phyloP scores from a whole-genome alignment of 2,329 filamentous ascomycete genomes.

The Thelonectria olida region DNA sequence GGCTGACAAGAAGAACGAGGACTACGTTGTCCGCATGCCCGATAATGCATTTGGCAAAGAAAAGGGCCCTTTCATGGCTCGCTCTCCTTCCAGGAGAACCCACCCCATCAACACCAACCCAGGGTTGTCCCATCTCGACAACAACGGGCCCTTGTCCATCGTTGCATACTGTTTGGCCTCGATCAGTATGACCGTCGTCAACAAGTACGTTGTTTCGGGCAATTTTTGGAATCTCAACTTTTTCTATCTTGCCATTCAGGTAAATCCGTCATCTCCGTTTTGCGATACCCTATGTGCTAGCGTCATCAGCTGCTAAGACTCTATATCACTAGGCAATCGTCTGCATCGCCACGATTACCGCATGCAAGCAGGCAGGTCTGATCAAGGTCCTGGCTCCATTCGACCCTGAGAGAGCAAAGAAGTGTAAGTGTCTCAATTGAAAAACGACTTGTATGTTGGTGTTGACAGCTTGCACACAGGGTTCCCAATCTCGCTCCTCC shows the following conservation, averaged over 20 bases:
- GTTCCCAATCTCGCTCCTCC: conserved; percentile 95
- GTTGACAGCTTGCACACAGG: conserved; percentile 60
- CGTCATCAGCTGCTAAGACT: conserved; percentile 7
- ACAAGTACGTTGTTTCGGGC: conserved; percentile 97
- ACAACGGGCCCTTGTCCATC: conserved; percentile 83
- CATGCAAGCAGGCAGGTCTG: conserved; percentile 81
- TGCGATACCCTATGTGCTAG: neutral
- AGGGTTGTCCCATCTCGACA: conserved; percentile 61
- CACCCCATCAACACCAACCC: conserved; percentile 26
- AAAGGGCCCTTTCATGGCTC: conserved; percentile 60
- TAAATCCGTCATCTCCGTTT: conserved; percentile 54
- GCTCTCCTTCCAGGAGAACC: conserved; percentile 27
- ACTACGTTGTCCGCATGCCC: conserved; percentile 77
- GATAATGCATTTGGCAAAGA: conserved; percentile 63
- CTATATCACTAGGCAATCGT: conserved; percentile 75
- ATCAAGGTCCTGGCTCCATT: conserved; percentile 86
- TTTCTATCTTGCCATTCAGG: conserved; percentile 92
- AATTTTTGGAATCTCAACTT: conserved; percentile 95
- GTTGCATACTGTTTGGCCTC: conserved; percentile 92
- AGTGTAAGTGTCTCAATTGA: conserved; percentile 70
- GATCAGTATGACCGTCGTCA: conserved; percentile 99
- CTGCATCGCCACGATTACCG: conserved; percentile 84
- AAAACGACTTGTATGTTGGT: neutral
- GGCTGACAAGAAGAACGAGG: conserved; percentile 90
- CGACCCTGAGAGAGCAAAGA: conserved; percentile 87